These are phyloP conservation scores for Teratosphaeria zuluensis DNA, from an alignment of 2,329 filamentous ascomycete species.

Conservation along the genomic window DNA sequence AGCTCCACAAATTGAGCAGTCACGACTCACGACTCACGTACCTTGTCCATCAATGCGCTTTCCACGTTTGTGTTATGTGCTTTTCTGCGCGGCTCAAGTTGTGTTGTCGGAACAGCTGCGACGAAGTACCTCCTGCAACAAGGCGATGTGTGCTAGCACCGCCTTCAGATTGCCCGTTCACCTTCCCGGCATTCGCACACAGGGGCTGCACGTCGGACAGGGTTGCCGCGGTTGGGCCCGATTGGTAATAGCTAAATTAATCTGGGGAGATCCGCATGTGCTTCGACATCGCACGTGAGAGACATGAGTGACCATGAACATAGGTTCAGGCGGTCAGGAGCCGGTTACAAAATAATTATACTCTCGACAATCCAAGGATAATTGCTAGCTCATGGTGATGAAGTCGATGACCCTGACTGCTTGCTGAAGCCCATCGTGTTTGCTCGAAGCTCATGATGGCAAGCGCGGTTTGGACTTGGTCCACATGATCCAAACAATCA, in stretches of 20 bases:
- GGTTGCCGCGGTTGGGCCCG: not conserved
- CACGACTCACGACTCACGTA: not conserved
- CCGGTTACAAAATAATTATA: not conserved
- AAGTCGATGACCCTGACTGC: not conserved
- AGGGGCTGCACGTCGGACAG: not conserved
- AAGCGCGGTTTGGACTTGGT: not conserved
- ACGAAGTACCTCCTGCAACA: not conserved
- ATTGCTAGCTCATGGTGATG: not conserved
- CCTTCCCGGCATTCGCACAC: not conserved
- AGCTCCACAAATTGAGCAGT: not conserved
- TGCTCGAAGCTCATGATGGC: not conserved
- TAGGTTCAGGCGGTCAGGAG: not conserved
- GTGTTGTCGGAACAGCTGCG: not conserved
- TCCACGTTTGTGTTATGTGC: not conserved
- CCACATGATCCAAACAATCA: not conserved
- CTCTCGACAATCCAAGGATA: not conserved
- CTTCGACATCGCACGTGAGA: not conserved
- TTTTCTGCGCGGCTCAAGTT: not conserved
- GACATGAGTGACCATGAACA: not conserved
- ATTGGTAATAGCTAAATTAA: not conserved
- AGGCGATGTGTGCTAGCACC: not conserved
- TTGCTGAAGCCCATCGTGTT: not conserved
- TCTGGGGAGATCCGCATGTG: not conserved
- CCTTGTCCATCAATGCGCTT: not conserved
- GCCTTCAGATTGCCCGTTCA: not conserved